Percentiles rank a stretch among this genome's conserved stretches.
Conservation (phyloP, 2,329 filamentous ascomycete genomes). For the Colletotrichum tanaceti region DNA sequence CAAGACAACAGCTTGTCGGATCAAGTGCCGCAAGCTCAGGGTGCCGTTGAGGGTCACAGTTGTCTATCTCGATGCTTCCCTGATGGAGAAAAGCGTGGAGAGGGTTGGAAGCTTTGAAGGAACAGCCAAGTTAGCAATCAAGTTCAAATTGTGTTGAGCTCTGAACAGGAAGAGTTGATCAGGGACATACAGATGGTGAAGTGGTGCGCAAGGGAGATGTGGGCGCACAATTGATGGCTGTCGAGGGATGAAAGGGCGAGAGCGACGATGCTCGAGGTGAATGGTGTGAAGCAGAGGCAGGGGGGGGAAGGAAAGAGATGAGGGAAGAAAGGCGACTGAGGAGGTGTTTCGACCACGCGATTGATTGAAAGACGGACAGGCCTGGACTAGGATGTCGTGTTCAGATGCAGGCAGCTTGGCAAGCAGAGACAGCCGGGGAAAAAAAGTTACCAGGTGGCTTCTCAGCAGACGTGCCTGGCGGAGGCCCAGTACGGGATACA, state of each 20-base stretch:
- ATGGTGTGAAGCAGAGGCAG: conserved; percentile 15
- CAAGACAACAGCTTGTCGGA: conserved; percentile 25
- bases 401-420: conserved; percentile 37
- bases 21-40: conserved; percentile 18
- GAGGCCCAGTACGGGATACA: conserved; percentile 30
- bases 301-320: conserved; percentile 29
- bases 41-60: conserved; percentile 13
- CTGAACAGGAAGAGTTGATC: conserved; percentile 18
- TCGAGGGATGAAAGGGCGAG: conserved; percentile 41
- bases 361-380: conserved; percentile 31
- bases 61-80: conserved; percentile 13
- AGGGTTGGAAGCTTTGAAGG: conserved; percentile 3
- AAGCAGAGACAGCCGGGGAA: conserved; percentile 31
- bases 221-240: conserved; percentile 27
- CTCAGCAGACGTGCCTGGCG: conserved; percentile 44
- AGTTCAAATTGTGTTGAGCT: conserved; percentile 11
- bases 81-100: conserved; percentile 2
- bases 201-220: conserved; percentile 24
- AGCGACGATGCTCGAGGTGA: conserved; percentile 18
- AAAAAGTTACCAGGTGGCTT: conserved; percentile 41
- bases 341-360: conserved; percentile 39
- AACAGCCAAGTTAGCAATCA: conserved; percentile 11
- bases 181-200: conserved; percentile 27
- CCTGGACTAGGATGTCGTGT: conserved; percentile 35
- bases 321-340: conserved; percentile 39